Evolutionary conservation across 345 rosid species (phyloP), one percentile per base, ranked within the genome.

Genomic region (Gossypium turneri): DNA sequence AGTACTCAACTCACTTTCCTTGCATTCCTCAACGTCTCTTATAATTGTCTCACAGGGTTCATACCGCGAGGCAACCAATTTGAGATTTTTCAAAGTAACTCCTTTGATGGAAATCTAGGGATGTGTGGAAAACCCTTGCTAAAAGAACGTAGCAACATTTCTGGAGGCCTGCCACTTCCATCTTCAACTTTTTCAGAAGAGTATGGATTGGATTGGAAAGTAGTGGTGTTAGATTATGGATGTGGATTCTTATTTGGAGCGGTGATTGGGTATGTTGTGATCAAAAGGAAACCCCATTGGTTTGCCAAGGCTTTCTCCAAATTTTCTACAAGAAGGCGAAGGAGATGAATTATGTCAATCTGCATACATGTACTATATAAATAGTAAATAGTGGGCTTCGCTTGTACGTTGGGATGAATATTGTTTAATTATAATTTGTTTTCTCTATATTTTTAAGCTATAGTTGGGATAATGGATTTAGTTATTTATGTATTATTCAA

Each of bases 241-340:
- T 38, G 74, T n/a, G 81, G 84, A 12, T 16, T 77, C 9, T 27
- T 78, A 2, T 5, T 66, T 17, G 77, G 77, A 22, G 19, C 67
- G 45, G 45, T 67, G 45, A 57, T 72, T 44, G 81, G 77, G 34
- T 15, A 44, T 60, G 22, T 16, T 11, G 17, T 52, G 12, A 5
- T 3, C 48, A 22, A 29, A 16, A 74, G 64, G 61, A 77, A 60
- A 2, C 20, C 44, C 61, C 73, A 73, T 11, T 55, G 75, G 80
- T 34, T 77, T 67, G 43, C 7, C 12, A 68, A 29, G 62, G 57
- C 50, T n/a, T 70, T 69, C 52, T 59, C 60, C 38, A 34, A 4
- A 19, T 22, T 0, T 51, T 38, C 13, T 2, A n/a, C 12, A 45
- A 67, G 56, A 24, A 12, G 43, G 41, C 72, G 1, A 68, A 75